phyloP scores from a whole-genome alignment of 805 yeast genomes.

The Monosporozyma unispora region DNA sequence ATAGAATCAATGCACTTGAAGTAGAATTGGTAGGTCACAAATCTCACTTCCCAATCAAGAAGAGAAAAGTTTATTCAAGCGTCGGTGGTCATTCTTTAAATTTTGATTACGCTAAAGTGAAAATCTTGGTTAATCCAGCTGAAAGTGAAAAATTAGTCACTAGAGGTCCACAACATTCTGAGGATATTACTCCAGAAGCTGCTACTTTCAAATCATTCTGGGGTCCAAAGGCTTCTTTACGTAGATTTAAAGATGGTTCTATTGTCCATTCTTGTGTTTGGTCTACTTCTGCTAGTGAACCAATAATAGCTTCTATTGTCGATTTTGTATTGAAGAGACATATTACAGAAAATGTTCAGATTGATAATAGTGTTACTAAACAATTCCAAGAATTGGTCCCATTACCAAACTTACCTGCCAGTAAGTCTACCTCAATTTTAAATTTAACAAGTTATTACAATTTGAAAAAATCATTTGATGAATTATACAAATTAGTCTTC shows the following conservation, averaged over 20 bases:
- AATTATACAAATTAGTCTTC: constrained; percentile 43
- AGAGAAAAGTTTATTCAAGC: constrained; percentile 42
- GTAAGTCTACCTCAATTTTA: constrained; percentile 43
- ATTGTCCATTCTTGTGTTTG: constrained; percentile 89
- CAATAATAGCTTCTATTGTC: constrained; percentile 57
- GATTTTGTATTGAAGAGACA: constrained; percentile 58
- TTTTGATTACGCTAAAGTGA: constrained; percentile 40
- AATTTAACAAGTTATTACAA: constrained; percentile 36
- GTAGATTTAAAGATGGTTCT: constrained; percentile 88
- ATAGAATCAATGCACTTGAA: constrained; percentile 32
- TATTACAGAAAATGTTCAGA: constrained; percentile 35
- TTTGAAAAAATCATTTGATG: constrained; percentile 47
- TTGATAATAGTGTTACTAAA: constrained; percentile 30
- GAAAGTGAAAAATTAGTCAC: constrained; percentile 77
- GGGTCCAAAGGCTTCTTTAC: constrained; percentile 77
- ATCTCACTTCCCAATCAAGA: constrained; percentile 31
- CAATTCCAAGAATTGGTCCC: constrained; percentile 48
- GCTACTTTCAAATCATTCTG: constrained; percentile 72
- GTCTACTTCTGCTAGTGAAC: constrained; percentile 48
- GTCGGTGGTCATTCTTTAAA: constrained; percentile 17
- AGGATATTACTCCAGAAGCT: constrained; percentile 44
- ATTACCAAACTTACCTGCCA: constrained; percentile 49
- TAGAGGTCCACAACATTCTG: constrained; percentile 68
- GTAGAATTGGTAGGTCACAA: constrained; percentile 28
- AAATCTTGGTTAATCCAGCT: constrained; percentile 58